Evolutionary conservation across 371 early-diverging fungal genomes (phyloP), one percentile per base, ranked within the genome.

Genomic region (Syncephalastrum monosporum): DNA sequence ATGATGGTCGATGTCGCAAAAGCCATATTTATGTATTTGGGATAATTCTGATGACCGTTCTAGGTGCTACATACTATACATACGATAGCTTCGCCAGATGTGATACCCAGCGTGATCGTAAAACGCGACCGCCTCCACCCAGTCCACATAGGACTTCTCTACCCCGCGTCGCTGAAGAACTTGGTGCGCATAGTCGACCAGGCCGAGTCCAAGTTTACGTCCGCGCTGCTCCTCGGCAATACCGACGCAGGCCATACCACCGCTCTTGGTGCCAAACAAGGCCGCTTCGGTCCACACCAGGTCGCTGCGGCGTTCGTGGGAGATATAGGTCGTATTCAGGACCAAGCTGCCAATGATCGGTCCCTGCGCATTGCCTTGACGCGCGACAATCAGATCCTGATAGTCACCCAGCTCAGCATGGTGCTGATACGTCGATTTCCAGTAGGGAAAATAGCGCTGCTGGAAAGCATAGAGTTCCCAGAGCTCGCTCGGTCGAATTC

Each of bases 171-270:
- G 49, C 48, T 53, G 59, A 12, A 79, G 57, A 5, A 67, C 47
- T 24, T 69, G 55, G 46, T 76, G 76, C 1, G 73, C 80, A 59
- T 71, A 62, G 16, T 65, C 71, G 17, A 76, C 75, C 24, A 76
- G 57, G 8, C 75, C 75, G 13, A 72, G 42, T 4, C 77, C 75
- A 53, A 74, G 72, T 5, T 75, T 77, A 60, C 74, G 63, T 1
- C 77, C 77, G 44, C 77, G 63, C 49, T 67, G 60, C 33, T 76
- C 71, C 5, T 51, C 56, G 1, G 75, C 71, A 13, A 76, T 70
- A 14, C 80, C 77, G 14, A 79, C 80, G 50, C 80, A 76, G 21
- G 80, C 71, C 72, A 79, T 71, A 12, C 73, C 77, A 15, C 77
- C 80, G 51, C 75, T 72, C 6, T 62, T 41, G 6, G 27, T 6